Percentiles rank a stretch among this genome's conserved stretches.
These are phyloP conservation scores for Torulaspora franciscae DNA, from an alignment of 805 yeast genomes.

Conservation along the genomic window DNA sequence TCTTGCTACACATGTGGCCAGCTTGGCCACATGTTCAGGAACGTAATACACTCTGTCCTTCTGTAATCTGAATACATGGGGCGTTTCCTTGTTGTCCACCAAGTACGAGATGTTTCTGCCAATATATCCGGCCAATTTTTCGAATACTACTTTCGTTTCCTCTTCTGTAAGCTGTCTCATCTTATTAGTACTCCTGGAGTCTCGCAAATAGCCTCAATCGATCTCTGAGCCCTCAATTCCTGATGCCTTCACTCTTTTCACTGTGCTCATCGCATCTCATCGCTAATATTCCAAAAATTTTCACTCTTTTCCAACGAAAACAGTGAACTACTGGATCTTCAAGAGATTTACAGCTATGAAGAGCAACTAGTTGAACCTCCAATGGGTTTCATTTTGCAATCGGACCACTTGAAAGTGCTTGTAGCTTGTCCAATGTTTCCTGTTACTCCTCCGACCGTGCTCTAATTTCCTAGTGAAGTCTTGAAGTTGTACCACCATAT, in stretches of 20 bases:
- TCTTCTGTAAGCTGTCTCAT: conserved; percentile 97
- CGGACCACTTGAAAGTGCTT: not conserved
- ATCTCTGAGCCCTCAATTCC: not conserved
- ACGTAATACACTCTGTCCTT: conserved; percentile 96
- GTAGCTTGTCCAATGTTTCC: not conserved
- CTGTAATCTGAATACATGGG: conserved; percentile 92
- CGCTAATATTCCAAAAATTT: conserved; percentile 19
- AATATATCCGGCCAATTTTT: conserved; percentile 90
- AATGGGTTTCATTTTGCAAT: not conserved
- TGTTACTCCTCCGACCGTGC: too few relatives aligned
- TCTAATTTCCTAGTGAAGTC: too few relatives aligned
- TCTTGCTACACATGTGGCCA: conserved; percentile 88
- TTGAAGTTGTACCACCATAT: too few relatives aligned
- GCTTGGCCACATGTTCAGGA: conserved; percentile 70
- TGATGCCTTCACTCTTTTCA: too few relatives aligned
- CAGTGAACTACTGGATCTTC: not conserved
- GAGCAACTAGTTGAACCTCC: not conserved
- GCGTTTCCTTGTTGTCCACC: conserved; percentile 73
- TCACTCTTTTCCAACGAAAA: conserved; percentile 4
- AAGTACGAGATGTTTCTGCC: conserved; percentile 91
- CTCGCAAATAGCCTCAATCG: not conserved
- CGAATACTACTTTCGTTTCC: conserved; percentile 93
- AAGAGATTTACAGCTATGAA: not conserved
- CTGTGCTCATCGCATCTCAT: conserved; percentile 18
- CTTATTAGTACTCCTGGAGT: not conserved